Evolutionary conservation across 1,284 basidiomycete species (phyloP).

Genomic region (Melampsora larici-populina): DNA sequence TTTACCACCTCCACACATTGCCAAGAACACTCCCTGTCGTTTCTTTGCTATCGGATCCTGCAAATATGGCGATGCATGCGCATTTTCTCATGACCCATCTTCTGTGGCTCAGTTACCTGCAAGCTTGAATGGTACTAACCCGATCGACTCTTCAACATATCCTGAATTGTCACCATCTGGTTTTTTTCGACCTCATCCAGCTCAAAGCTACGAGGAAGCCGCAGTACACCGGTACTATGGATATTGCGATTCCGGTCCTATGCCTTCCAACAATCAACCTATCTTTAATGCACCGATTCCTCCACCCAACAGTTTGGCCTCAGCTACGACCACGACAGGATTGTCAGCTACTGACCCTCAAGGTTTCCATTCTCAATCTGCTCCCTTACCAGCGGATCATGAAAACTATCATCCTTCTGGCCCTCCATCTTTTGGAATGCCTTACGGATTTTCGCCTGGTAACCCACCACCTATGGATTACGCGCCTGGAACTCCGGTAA

Average conservation of each 20-base stretch:
- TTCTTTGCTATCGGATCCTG: constrained; percentile 50
- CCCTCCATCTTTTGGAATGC: not conserved
- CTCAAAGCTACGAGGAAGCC: constrained; percentile 4
- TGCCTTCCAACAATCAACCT: not conserved
- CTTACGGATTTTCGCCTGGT: not conserved
- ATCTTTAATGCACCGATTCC: not conserved
- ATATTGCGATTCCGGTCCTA: not conserved
- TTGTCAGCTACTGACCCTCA: not conserved
- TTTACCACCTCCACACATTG: not conserved
- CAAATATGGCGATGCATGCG: constrained; percentile 50
- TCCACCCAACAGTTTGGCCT: not conserved
- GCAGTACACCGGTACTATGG: not conserved
- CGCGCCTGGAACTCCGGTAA: not conserved
- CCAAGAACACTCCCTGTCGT: constrained; percentile 27
- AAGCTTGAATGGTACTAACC: not conserved
- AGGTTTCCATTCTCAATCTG: not conserved
- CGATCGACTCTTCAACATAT: constrained; percentile 25
- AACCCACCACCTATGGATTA: not conserved
- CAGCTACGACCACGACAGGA: not conserved
- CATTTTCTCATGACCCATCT: constrained; percentile 48
- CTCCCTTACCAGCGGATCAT: not conserved
- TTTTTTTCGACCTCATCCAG: constrained; percentile 34
- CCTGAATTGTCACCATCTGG: constrained; percentile 44
- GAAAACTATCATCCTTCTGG: not conserved
- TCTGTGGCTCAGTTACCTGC: constrained; percentile 41